Conservation (phyloP, 176 grass and related monocot genomes). For the maize (Zea mays) region Zm-B73-REFERENCE-NAM-5.0 NC_050098.1:170565501-170566000, state of each 20-base stretch:
- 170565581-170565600: slow-evolving; percentile 1
- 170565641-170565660: too few species aligned
- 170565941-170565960: slow-evolving; percentile 82
- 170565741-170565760: too few species aligned
- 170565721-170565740: too few species aligned
- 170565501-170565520: slow-evolving; percentile 12
- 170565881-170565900: slow-evolving; percentile 56
- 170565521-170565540: neutral
- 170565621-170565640: neutral
- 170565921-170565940: slow-evolving; percentile 82
- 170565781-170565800: neutral
- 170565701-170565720: too few species aligned
- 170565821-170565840: neutral
- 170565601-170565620: slow-evolving; percentile 6
- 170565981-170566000: slow-evolving; percentile 99
- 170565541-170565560: neutral
- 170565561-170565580: neutral
- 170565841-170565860: slow-evolving; percentile 31
- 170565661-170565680: too few species aligned
- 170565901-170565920: slow-evolving; percentile 80
- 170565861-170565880: slow-evolving; percentile 29
- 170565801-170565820: neutral
- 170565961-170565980: slow-evolving; percentile 99
- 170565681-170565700: too few species aligned
- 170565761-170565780: too few species aligned